A percentile compares a stretch with the other conserved stretches of the same genome.
These are phyloP conservation scores for Penicillium cinerascens DNA, from an alignment of 495 filamentous ascomycete genomes.

Conservation along the genomic window DNA sequence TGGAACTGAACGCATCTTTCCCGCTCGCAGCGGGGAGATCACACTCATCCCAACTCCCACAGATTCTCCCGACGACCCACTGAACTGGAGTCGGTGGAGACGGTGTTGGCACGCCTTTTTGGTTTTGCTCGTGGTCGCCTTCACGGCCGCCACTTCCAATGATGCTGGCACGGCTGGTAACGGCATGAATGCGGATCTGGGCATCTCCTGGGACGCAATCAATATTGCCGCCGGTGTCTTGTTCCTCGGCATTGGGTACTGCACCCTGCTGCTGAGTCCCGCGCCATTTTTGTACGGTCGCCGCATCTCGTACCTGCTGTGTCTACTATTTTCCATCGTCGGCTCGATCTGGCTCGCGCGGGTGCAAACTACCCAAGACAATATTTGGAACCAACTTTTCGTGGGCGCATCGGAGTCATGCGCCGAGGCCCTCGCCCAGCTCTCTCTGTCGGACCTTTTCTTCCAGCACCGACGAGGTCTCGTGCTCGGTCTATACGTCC, in stretches of 20 bases:
- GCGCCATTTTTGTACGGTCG: slow-evolving; percentile 25
- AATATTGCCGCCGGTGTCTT: slow-evolving; percentile 26
- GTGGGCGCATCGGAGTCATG: slow-evolving; percentile 28
- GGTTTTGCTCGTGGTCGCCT: slow-evolving; percentile 21
- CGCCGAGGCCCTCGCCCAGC: slow-evolving; percentile 25
- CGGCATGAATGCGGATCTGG: slow-evolving; percentile 21
- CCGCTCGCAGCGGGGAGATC: slow-evolving; percentile 28
- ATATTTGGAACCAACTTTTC: slow-evolving; percentile 28
- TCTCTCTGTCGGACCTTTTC: slow-evolving; percentile 28
- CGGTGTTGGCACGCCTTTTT: slow-evolving; percentile 34
- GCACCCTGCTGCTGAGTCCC: slow-evolving; percentile 19
- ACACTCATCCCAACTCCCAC: slow-evolving; percentile 50
- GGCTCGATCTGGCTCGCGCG: slow-evolving; percentile 25
- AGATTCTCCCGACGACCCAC: slow-evolving; percentile 47
- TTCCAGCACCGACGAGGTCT: slow-evolving; percentile 25
- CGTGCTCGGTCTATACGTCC: slow-evolving; percentile 25
- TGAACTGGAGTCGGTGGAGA: slow-evolving; percentile 48
- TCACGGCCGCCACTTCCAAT: slow-evolving; percentile 27
- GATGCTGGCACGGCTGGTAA: slow-evolving; percentile 26
- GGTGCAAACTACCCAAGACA: slow-evolving; percentile 13
- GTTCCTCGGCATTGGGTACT: slow-evolving; percentile 25
- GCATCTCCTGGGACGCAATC: slow-evolving; percentile 20
- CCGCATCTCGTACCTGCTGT: slow-evolving; percentile 23
- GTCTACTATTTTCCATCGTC: slow-evolving; percentile 18
- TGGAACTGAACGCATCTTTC: slow-evolving; percentile 20